Conservation (phyloP, 305 asterid genomes). For the Lippia alba region DNA sequence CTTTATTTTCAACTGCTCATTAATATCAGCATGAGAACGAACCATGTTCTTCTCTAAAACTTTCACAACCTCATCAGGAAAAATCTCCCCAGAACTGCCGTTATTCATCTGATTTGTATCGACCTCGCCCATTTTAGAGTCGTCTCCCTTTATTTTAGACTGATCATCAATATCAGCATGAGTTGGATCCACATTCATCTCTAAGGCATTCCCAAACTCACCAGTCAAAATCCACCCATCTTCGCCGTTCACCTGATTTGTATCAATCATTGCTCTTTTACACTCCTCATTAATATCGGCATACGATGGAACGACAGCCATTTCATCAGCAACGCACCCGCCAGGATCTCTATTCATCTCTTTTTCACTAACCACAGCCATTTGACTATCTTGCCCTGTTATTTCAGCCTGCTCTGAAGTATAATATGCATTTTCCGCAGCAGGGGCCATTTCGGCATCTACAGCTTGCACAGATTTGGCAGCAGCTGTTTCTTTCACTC, state of each 20-base stretch:
- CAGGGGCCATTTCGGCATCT: background rate
- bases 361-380: background rate
- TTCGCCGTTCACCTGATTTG: background rate
- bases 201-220: conserved; percentile 16
- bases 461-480: conserved; percentile 7
- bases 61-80: too few species aligned
- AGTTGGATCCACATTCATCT: too few species aligned
- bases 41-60: background rate
- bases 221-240: background rate
- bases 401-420: conserved; percentile 1
- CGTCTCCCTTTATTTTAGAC: too few species aligned
- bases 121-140: too few species aligned
- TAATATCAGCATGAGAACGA: conserved; percentile 2
- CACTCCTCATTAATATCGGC: background rate
- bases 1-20: too few species aligned
- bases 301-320: background rate
- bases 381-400: conserved; percentile 1
- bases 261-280: conserved; percentile 1
- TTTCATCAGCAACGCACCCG: background rate
- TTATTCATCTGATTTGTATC: too few species aligned
- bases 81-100: too few species aligned
- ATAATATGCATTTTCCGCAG: background rate
- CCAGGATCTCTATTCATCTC: background rate
- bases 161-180: too few species aligned
- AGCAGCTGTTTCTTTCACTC: conserved; percentile 23